Conservation (phyloP, 1,284 basidiomycete genomes). For the Papiliotrema terrestris region DNA sequence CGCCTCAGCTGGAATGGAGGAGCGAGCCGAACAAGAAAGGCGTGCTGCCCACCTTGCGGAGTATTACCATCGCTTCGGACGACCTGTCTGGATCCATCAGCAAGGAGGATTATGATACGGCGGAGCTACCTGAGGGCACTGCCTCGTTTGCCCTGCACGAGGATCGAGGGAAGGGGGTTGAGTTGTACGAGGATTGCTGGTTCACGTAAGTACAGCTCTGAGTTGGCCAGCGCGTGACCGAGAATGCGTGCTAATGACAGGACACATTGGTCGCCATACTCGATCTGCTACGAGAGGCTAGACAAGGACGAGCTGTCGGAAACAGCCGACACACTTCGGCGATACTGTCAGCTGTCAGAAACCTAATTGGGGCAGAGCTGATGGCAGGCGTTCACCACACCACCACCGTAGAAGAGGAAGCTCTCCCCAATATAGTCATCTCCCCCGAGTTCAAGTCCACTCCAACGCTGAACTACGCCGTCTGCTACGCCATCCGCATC, state of each 20-base stretch:
- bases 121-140: slow-evolving; percentile 8
- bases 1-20: slow-evolving; percentile 25
- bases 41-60: slow-evolving; percentile 15
- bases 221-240: too few species aligned
- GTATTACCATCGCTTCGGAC: slow-evolving; percentile 10
- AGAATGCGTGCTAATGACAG: background rate
- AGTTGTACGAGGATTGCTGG: slow-evolving; percentile 16
- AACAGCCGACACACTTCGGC: slow-evolving; percentile 1
- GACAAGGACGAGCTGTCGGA: slow-evolving; percentile 27
- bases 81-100: slow-evolving; percentile 17
- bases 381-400: slow-evolving; percentile 30
- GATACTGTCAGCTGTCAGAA: background rate
- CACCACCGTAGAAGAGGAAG: slow-evolving; percentile 14
- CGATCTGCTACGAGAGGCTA: slow-evolving; percentile 28
- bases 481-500: slow-evolving; percentile 36
- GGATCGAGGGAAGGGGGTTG: slow-evolving; percentile 21
- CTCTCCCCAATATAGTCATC: slow-evolving; percentile 23
- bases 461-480: slow-evolving; percentile 21
- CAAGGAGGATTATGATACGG: slow-evolving; percentile 23
- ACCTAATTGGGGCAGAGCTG: background rate
- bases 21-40: slow-evolving; percentile 31
- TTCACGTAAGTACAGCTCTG: background rate
- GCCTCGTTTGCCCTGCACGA: slow-evolving; percentile 15
- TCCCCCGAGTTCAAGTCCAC: slow-evolving; percentile 14
- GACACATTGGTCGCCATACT: slow-evolving; percentile 1